A percentile compares a stretch with the other conserved stretches of the same genome.
These are phyloP conservation scores for Theobroma cacao DNA, from an alignment of 345 rosid species.

Conservation along the genomic window DNA sequence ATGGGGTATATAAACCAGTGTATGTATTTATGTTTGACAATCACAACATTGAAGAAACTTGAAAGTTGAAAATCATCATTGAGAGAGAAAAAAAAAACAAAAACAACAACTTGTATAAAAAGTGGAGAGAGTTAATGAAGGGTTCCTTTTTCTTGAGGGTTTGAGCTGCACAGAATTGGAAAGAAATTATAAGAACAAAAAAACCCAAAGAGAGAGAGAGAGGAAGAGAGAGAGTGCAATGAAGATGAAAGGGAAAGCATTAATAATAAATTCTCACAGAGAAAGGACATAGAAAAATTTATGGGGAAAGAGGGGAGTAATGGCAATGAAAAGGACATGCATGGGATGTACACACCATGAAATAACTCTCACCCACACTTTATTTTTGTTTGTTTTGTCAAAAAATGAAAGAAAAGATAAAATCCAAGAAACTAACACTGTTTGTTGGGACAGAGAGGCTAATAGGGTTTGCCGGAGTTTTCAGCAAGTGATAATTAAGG, in stretches of 20 bases:
- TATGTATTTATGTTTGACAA: conserved; percentile 11
- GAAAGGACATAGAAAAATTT: conserved; percentile 20
- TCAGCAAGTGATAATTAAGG: not conserved
- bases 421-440: not conserved
- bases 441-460: not conserved
- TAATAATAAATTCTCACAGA: conserved; percentile 43
- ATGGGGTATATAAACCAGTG: conserved; percentile 1
- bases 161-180: conserved; percentile 14
- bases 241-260: conserved; percentile 43
- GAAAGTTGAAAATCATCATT: conserved; percentile 14
- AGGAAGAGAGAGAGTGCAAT: conserved; percentile 19
- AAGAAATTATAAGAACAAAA: not conserved
- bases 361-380: conserved; percentile 3
- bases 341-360: conserved; percentile 23
- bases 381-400: conserved; percentile 4
- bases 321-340: conserved; percentile 37
- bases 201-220: conserved; percentile 16
- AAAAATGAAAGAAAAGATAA: conserved; percentile 5
- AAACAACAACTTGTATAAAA: conserved; percentile 23
- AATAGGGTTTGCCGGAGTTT: not conserved
- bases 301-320: conserved; percentile 38
- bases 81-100: conserved; percentile 26
- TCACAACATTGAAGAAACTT: conserved; percentile 12
- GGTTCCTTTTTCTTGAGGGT: conserved; percentile 16
- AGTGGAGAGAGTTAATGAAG: conserved; percentile 25